Percentiles rank a stretch among this genome's conserved stretches.
Conservation (phyloP, 148 eudicot species). For the Vaccinium darrowii region DNA sequence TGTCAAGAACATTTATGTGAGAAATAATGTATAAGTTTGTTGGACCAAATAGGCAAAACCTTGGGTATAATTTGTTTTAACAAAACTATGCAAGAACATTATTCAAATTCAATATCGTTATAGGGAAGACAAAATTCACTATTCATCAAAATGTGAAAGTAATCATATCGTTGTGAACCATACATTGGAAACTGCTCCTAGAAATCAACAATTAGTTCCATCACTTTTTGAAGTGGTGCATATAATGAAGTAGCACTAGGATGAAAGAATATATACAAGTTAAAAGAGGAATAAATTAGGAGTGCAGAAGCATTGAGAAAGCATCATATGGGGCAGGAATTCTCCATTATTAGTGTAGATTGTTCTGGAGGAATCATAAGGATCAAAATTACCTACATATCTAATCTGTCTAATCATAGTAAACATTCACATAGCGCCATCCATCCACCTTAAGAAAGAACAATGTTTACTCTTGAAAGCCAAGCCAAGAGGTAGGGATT, state of each 20-base stretch:
- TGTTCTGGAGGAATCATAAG: not conserved
- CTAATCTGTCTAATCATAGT: not conserved
- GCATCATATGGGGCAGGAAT: not conserved
- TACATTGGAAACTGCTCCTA: not conserved
- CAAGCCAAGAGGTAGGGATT: not conserved
- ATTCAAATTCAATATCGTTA: not conserved
- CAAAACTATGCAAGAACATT: not conserved
- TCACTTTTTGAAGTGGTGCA: not conserved
- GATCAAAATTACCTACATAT: not conserved
- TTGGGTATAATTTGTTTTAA: not conserved
- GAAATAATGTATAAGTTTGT: not conserved
- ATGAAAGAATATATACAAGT: not conserved
- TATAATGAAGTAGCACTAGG: not conserved
- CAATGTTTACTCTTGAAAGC: not conserved
- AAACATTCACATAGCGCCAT: not conserved
- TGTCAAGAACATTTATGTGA: not conserved
- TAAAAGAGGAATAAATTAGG: not conserved
- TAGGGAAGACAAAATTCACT: not conserved
- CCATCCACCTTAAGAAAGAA: conserved; percentile 1
- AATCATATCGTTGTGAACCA: not conserved
- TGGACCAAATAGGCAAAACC: not conserved
- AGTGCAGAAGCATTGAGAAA: not conserved
- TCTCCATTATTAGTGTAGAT: not conserved
- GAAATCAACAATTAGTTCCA: not conserved
- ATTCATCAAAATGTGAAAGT: not conserved